Percentiles rank a stretch among this genome's conserved stretches.
Conservation (phyloP, 768 basidiomycete genomes). For the Dioszegia hungarica region DNA sequence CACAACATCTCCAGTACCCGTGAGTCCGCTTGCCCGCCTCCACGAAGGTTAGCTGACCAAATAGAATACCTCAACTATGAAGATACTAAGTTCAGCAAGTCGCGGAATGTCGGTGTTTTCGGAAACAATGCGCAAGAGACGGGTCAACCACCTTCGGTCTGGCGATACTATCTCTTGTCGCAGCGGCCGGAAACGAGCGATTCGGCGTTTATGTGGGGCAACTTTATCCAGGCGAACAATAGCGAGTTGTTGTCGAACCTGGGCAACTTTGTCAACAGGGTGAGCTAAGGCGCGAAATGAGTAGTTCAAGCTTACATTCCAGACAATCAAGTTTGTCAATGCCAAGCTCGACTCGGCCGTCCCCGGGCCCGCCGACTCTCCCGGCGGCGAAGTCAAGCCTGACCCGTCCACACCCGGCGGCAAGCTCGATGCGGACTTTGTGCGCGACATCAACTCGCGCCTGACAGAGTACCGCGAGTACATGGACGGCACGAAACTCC, state of each 20-base stretch:
- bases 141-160: constrained; percentile 86
- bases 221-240: constrained; percentile 89
- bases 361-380: constrained; percentile 69
- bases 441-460: constrained; percentile 70
- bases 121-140: constrained; percentile 91
- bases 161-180: constrained; percentile 92
- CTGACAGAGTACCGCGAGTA: constrained; percentile 73
- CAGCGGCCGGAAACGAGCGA: constrained; percentile 90
- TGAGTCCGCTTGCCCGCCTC: constrained; percentile 47
- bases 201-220: constrained; percentile 93
- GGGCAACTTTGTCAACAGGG: constrained; percentile 95
- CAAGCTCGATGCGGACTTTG: constrained; percentile 61
- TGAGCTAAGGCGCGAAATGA: constrained; percentile 14
- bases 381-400: constrained; percentile 62
- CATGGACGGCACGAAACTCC: constrained; percentile 88
- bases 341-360: constrained; percentile 75
- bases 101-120: constrained; percentile 88
- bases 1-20: constrained; percentile 94
- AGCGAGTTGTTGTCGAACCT: constrained; percentile 91
- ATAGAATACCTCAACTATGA: constrained; percentile 96
- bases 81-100: constrained; percentile 98
- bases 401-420: constrained; percentile 42
- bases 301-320: neutral
- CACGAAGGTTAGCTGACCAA: neutral
- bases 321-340: constrained; percentile 77